Evolutionary conservation across 1,284 basidiomycete species (phyloP), one percentile per base, ranked within the genome.

Genomic region (Heterobasidion annosum): DNA sequence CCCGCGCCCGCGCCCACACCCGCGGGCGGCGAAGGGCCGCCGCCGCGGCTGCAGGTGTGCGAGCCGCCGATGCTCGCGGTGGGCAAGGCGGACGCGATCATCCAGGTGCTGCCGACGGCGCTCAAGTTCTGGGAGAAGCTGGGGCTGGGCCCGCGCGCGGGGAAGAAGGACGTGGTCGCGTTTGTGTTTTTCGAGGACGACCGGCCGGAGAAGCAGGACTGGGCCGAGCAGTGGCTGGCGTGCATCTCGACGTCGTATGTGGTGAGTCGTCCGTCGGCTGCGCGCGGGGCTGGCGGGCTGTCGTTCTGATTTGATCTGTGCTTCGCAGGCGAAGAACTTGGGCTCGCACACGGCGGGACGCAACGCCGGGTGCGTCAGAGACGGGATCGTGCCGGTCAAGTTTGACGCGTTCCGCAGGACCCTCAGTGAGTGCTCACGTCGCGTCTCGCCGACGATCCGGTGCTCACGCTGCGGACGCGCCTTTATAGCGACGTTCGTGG

Each of bases 91-190:
- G 79, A 82, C 48, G 72, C 75, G 3, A 65, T 90, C 19, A 71
- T 91, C 10, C 80, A 88, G 44, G 65, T 89, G 10, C 66, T 81
- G 15, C 81, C 88, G 3, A 65, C 85, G 1, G 83, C 88, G 0
- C 63, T 92, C 16, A 74, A 82, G 2, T 92, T 91, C 65, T 93
- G 91, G 90, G 82, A 87, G 58, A 91, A 89, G 63, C 74, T 93
- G 34, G 88, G 86, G 0, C 65, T 93, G 51, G 74, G 76, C 33
- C 91, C 91, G 0, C 74, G 80, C 40, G 74, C 76, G 44, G 90
- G 90, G 2, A 70, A 69, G 51, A 92, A 92, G 67, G 73, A 91
- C 59, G 74, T 87, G 1, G 74, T 73, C 0, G 79, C 79, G 0
- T 89, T 83, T 64, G 78, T 83, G 0, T 68, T 93, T 47, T 85